A percentile compares a stretch with the other conserved stretches of the same genome.
These are phyloP conservation scores for Boletus holoroseus DNA, from an alignment of 1,284 basidiomycete genomes.

Conservation along the genomic window DNA sequence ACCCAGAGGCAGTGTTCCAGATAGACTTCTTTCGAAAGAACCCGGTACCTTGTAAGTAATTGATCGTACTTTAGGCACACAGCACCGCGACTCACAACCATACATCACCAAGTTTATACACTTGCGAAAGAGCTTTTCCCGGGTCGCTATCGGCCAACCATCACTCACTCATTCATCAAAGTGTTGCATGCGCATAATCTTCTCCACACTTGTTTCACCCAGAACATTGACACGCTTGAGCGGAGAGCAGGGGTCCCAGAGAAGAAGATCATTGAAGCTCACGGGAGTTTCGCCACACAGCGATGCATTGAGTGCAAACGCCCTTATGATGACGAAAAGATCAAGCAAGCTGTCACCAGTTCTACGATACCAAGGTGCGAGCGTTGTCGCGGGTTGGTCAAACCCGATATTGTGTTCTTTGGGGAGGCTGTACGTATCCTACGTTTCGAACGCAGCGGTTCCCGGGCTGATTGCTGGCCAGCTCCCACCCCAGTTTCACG, in stretches of 20 bases:
- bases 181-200: slow-evolving; percentile 63
- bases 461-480: slow-evolving; percentile 25
- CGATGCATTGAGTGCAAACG: slow-evolving; percentile 70
- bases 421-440: slow-evolving; percentile 62
- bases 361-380: slow-evolving; percentile 59
- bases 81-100: neutral
- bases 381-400: slow-evolving; percentile 67
- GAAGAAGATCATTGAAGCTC: slow-evolving; percentile 83
- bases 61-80: neutral
- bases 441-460: neutral
- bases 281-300: slow-evolving; percentile 85
- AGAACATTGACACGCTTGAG: slow-evolving; percentile 93
- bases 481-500: slow-evolving; percentile 58
- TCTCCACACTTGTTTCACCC: slow-evolving; percentile 77
- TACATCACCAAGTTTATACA: slow-evolving; percentile 60
- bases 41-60: slow-evolving; percentile 63
- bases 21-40: slow-evolving; percentile 69
- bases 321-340: slow-evolving; percentile 60
- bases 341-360: slow-evolving; percentile 54
- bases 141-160: slow-evolving; percentile 79
- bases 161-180: slow-evolving; percentile 86
- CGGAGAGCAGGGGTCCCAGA: slow-evolving; percentile 74
- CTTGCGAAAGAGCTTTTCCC: slow-evolving; percentile 90
- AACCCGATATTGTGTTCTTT: slow-evolving; percentile 95
- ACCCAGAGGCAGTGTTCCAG: slow-evolving; percentile 79